Evolutionary conservation across 768 basidiomycete genomes (phyloP).

Genomic region (Rhizopogon rudus): DNA sequence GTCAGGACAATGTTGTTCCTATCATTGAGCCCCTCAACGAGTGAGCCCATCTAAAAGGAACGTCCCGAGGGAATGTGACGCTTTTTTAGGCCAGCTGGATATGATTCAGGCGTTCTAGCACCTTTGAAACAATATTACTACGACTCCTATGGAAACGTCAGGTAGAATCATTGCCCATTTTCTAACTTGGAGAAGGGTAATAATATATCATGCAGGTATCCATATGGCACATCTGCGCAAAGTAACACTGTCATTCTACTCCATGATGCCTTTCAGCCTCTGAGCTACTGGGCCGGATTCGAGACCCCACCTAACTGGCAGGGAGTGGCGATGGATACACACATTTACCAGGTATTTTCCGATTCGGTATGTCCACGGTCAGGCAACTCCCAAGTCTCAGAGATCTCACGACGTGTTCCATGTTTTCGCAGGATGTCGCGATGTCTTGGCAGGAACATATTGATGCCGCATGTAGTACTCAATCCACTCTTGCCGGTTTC

Average conservation of each 20-base stretch:
- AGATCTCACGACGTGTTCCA: background rate
- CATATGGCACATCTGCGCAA: conserved; percentile 36
- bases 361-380: conserved; percentile 36
- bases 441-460: conserved; percentile 55
- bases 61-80: background rate
- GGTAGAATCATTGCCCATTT: conserved; percentile 31
- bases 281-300: conserved; percentile 66
- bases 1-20: conserved; percentile 49
- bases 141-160: conserved; percentile 72
- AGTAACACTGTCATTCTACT: conserved; percentile 62
- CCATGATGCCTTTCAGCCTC: conserved; percentile 76
- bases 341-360: conserved; percentile 75
- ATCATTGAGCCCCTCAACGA: conserved; percentile 78
- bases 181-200: background rate
- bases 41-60: conserved; percentile 30
- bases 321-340: conserved; percentile 77
- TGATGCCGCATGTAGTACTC: conserved; percentile 46
- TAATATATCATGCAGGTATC: conserved; percentile 26
- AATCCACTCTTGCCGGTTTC: conserved; percentile 41
- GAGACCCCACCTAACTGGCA: conserved; percentile 45
- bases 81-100: conserved; percentile 65
- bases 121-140: conserved; percentile 59
- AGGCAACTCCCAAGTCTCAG: background rate
- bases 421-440: conserved; percentile 34
- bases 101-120: conserved; percentile 40